These are phyloP conservation scores for Yamagishiella unicocca DNA, from an alignment of 139 green algal genomes.

Conservation along the genomic window DNA sequence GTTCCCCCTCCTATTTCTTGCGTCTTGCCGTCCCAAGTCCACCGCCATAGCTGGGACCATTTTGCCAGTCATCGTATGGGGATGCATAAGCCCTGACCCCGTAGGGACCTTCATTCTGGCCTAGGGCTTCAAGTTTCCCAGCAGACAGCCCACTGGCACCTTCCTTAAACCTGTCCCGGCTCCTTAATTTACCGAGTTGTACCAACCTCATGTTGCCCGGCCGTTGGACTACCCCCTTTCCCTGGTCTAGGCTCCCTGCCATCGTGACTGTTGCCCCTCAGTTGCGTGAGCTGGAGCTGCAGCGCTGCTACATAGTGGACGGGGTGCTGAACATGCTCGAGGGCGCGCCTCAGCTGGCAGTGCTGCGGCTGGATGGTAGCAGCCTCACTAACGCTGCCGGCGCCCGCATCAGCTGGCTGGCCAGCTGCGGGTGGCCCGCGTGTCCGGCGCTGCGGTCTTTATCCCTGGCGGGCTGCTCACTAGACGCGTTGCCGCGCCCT, in stretches of 20 bases:
- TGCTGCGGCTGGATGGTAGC: conserved; percentile 18
- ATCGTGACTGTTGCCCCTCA: neutral
- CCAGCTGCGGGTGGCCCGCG: neutral
- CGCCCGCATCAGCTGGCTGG: conserved; percentile 1
- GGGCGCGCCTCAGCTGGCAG: neutral
- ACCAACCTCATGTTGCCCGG: neutral
- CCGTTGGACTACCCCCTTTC: neutral
- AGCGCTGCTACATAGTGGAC: conserved; percentile 17
- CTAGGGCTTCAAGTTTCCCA: too few species aligned
- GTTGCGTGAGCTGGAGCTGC: neutral
- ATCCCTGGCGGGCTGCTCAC: conserved; percentile 9
- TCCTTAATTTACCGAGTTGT: too few species aligned
- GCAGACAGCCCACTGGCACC: too few species aligned
- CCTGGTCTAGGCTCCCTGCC: conserved; percentile 9
- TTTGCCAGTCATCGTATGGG: too few species aligned
- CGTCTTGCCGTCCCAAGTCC: too few species aligned
- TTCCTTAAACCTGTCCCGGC: too few species aligned
- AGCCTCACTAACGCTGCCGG: neutral
- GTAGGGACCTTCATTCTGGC: too few species aligned
- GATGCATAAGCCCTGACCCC: too few species aligned
- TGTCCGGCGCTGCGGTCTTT: neutral
- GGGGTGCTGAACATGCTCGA: neutral
- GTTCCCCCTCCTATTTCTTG: too few species aligned
- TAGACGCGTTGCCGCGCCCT: neutral
- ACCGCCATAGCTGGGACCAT: too few species aligned